phyloP scores from a whole-genome alignment of 108 stramenopile genomes.

The Epipyxis sp. region DNA sequence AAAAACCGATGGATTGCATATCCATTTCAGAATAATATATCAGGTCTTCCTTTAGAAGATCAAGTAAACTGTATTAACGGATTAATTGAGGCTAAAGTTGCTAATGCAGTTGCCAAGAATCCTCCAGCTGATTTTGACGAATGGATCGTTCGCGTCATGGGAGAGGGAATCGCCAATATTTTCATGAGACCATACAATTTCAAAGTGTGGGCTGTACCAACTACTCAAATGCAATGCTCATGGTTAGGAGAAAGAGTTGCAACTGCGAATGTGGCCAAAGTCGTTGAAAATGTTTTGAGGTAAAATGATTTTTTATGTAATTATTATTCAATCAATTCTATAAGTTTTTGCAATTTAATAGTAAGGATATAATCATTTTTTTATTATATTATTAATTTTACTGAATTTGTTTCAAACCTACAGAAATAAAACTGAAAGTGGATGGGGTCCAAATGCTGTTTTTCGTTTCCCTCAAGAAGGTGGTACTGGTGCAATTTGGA shows the following conservation, averaged over 20 bases:
- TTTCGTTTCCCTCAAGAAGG: slow-evolving; percentile 34
- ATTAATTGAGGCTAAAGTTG: slow-evolving; percentile 29
- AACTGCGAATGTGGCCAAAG: slow-evolving; percentile 28
- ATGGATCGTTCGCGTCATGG: slow-evolving; percentile 33
- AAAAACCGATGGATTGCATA: slow-evolving; percentile 30
- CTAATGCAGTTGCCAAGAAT: slow-evolving; percentile 9
- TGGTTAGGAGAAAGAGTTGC: slow-evolving; percentile 30
- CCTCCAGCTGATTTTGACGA: slow-evolving; percentile 28
- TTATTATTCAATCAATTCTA: slow-evolving; percentile 3
- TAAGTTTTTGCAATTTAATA: too few relatives aligned
- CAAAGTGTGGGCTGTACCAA: slow-evolving; percentile 33
- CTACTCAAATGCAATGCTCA: slow-evolving; percentile 17
- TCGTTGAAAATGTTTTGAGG: slow-evolving; percentile 25
- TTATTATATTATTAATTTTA: too few relatives aligned
- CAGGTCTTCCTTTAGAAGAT: slow-evolving; percentile 15
- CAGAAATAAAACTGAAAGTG: slow-evolving; percentile 22
- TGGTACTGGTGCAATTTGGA: slow-evolving; percentile 32
- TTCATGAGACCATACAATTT: slow-evolving; percentile 35
- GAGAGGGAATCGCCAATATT: slow-evolving; percentile 16
- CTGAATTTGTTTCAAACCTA: too few relatives aligned
- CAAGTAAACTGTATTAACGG: slow-evolving; percentile 29
- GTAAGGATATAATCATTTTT: too few relatives aligned
- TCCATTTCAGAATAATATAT: slow-evolving; percentile 31
- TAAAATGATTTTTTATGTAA: too few relatives aligned
- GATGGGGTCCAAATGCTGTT: slow-evolving; percentile 33